Evolutionary conservation across 345 rosid genomes (phyloP), one percentile per base, ranked within the genome.

Genomic region (Corchorus capsularis): DNA sequence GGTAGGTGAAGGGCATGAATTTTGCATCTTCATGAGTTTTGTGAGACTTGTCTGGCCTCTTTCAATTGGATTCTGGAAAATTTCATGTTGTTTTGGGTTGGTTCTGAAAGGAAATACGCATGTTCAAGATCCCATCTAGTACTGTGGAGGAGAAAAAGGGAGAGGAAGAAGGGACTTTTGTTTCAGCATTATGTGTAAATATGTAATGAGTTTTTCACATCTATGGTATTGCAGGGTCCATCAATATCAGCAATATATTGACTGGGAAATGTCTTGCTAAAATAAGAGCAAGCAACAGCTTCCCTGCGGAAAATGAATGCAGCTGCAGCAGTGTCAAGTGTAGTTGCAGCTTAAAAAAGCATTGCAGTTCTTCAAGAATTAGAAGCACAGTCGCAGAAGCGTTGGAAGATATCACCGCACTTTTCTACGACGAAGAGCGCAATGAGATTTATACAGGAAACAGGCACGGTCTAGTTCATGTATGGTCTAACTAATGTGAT

Each of bases 241-340:
- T 96, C 77, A 93, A 94, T 80, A 80, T 96, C 72, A 92, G 97
- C 89, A 96, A 89, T 63, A 96, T 96, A 81, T 81, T 92, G 91
- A 94, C 97, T 1, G 98, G 99, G 75, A 96, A 96, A 80, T 96
- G 98, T 86, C 86, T 92, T 72, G 97, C 95, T 3, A 96, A 96
- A 77, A 92, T 93, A 84, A 91, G 77, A 72, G 91, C 91, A 19
- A 77, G 85, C 83, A 89, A 83, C 54, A 73, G 91, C 65, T 60
- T 69, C 50, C 85, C 85, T n/a, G 55, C 37, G 32, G 85, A 73
- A 34, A 77, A 77, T 35, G 82, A 80, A 61, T 80, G 82, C 70
- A 65, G 80, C 67, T 75, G 85, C 77, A 77, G 80, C 20, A 77
- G 80, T 20, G 34, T 62, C 53, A 73, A 78, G n/a, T 64, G 76